Conservation (phyloP, 345 rosid species). For the Populus pruinosa region DNA sequence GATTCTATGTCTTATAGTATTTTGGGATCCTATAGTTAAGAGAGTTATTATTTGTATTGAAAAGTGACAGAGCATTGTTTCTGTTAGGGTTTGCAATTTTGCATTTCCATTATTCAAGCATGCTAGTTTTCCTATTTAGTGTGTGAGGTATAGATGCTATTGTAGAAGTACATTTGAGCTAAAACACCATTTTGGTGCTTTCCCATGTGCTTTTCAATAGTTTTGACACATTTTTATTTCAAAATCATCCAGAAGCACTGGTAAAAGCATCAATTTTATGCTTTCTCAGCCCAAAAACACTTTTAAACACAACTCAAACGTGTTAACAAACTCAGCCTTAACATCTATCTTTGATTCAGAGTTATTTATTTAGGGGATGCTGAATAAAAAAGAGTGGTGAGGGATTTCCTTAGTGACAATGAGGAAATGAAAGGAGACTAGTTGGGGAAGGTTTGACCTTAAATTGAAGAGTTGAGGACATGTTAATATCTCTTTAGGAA, state of each 20-base stretch:
- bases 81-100: neutral
- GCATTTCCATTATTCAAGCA: neutral
- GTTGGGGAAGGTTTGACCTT: neutral
- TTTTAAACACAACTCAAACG: no score
- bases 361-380: neutral
- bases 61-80: neutral
- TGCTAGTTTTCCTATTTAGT: neutral
- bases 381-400: neutral
- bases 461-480: neutral
- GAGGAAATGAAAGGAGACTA: neutral
- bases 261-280: neutral
- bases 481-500: neutral
- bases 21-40: neutral
- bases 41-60: neutral
- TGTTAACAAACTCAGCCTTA: neutral
- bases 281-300: neutral
- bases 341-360: neutral
- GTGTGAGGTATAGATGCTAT: neutral
- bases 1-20: neutral
- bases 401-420: neutral
- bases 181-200: neutral
- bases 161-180: neutral
- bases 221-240: neutral
- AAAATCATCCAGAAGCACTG: neutral
- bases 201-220: neutral